Evolutionary conservation across 2,329 filamentous ascomycete genomes (phyloP).

Genomic region (Aspergillus melleus): DNA sequence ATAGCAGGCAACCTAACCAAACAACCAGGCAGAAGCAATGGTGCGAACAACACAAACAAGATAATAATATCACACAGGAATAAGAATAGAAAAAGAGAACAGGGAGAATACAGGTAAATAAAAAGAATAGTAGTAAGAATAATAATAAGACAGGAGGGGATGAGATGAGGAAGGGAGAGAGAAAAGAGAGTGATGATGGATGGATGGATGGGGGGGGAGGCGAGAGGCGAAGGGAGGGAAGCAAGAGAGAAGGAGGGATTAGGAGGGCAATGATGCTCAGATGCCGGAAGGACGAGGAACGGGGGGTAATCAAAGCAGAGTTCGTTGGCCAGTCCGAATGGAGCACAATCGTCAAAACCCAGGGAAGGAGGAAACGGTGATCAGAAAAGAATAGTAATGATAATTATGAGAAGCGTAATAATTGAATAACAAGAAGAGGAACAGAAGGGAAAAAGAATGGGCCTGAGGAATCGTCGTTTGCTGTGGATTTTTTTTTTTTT

Average conservation of each 20-base stretch:
- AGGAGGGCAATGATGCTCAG: conserved; percentile 4
- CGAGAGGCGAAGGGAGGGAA: conserved; percentile 1
- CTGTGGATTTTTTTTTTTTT: conserved; percentile 9
- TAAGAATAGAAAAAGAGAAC: not conserved
- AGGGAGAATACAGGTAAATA: not conserved
- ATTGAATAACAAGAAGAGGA: not conserved
- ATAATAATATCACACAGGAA: not conserved
- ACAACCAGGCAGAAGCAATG: not conserved
- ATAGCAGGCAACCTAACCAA: not conserved
- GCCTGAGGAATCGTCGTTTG: conserved; percentile 9
- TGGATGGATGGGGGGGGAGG: not conserved
- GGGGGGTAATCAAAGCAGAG: conserved; percentile 15
- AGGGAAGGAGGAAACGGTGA: conserved; percentile 14
- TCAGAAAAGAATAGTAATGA: conserved; percentile 18
- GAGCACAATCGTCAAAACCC: not conserved
- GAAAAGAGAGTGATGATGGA: conserved; percentile 3
- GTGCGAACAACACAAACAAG: not conserved
- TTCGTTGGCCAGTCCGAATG: conserved; percentile 18
- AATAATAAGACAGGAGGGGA: not conserved
- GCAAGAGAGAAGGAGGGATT: not conserved
- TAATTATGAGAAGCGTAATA: not conserved
- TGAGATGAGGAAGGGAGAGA: not conserved
- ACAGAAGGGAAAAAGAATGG: not conserved
- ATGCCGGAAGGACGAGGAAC: conserved; percentile 11
- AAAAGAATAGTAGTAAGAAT: not conserved